Conservation (phyloP, 768 basidiomycete genomes). For the Panaeolus cyanescens region DNA sequence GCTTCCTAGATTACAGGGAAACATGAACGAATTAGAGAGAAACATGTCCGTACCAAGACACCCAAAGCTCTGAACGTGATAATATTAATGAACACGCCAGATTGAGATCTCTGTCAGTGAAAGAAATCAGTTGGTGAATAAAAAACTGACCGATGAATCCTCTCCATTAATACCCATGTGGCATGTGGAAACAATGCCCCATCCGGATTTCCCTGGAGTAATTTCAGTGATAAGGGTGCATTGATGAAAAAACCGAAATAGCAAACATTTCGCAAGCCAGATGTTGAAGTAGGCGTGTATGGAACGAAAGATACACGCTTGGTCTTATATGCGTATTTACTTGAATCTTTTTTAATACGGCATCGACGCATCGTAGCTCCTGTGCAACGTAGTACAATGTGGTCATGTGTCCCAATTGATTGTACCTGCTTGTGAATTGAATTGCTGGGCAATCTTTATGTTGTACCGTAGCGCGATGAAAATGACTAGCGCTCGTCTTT, state of each 20-base stretch:
- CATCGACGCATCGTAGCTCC: background rate
- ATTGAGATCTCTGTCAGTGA: background rate
- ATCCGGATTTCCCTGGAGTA: background rate
- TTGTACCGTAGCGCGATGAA: background rate
- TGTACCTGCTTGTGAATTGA: background rate
- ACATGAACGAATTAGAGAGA: too few relatives aligned
- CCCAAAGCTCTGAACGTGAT: too few relatives aligned
- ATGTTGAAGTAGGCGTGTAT: background rate
- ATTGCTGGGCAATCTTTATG: background rate
- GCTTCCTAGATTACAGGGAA: too few relatives aligned
- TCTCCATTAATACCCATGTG: background rate
- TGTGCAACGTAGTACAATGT: background rate
- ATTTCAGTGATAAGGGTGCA: background rate
- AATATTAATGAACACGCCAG: background rate
- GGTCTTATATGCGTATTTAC: background rate
- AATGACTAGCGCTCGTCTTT: background rate
- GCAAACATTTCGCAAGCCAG: background rate
- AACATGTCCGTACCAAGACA: background rate
- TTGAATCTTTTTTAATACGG: background rate
- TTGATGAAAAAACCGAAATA: background rate
- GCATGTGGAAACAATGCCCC: background rate
- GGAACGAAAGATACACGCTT: background rate
- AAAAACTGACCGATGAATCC: background rate
- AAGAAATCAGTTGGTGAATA: background rate
- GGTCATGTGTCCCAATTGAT: background rate